A percentile compares a stretch with the other conserved stretches of the same genome.
Conservation (phyloP, 768 basidiomycete genomes). For the Guyanaporus albipodus region DNA sequence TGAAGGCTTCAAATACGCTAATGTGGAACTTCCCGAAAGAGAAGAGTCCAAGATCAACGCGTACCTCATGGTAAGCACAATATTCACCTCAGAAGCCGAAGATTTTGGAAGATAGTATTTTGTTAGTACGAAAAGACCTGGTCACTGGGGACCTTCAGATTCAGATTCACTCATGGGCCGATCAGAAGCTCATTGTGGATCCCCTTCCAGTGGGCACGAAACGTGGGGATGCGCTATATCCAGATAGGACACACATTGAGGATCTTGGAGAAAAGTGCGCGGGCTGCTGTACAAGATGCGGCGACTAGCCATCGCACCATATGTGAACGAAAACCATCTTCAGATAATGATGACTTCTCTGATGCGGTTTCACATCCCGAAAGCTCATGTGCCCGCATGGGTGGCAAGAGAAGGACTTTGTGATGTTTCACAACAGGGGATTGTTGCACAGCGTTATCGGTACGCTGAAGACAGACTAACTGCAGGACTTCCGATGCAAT, state of each 20-base stretch:
- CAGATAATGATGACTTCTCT: neutral
- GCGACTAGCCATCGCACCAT: conserved; percentile 43
- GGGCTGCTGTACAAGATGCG: conserved; percentile 80
- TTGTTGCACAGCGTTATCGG: conserved; percentile 65
- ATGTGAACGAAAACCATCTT: neutral
- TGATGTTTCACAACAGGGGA: conserved; percentile 67
- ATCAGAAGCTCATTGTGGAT: conserved; percentile 57
- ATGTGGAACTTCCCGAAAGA: conserved; percentile 73
- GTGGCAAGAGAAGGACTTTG: conserved; percentile 63
- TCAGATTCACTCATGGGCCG: conserved; percentile 83
- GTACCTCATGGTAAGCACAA: conserved; percentile 52
- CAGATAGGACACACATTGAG: conserved; percentile 73
- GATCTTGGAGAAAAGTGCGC: conserved; percentile 69
- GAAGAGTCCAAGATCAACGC: conserved; percentile 69
- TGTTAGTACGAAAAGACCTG: conserved; percentile 86
- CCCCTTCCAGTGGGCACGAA: conserved; percentile 60
- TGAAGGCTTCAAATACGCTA: conserved; percentile 66
- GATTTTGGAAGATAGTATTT: neutral
- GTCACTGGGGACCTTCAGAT: conserved; percentile 77
- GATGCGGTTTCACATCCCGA: neutral
- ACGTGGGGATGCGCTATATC: conserved; percentile 66
- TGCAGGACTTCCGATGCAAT: conserved; percentile 52
- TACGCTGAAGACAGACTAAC: conserved; percentile 47
- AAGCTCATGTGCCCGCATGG: conserved; percentile 83
- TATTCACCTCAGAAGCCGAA: neutral